Conservation (phyloP, 371 early-diverging fungal genomes). For the Synchytrium microbalum region DNA sequence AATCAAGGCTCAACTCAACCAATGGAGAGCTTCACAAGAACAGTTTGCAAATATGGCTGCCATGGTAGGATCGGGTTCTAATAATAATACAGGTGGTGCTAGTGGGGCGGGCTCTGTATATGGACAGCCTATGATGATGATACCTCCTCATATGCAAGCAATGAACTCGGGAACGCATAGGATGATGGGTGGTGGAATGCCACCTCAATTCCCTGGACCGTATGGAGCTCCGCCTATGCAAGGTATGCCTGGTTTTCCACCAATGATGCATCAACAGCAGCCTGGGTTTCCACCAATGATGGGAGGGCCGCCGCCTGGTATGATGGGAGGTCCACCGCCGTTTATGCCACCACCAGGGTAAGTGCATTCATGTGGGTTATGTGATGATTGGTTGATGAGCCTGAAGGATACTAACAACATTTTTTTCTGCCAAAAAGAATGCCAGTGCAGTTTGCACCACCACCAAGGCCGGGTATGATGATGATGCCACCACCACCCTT, state of each 20-base stretch:
- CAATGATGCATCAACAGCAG: too few species aligned
- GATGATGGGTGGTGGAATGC: constrained; percentile 4
- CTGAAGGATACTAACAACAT: neutral
- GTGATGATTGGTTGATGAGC: neutral
- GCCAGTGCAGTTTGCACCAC: too few species aligned
- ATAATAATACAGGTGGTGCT: constrained; percentile 6
- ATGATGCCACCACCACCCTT: neutral
- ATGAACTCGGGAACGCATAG: constrained; percentile 18
- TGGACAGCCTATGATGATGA: neutral
- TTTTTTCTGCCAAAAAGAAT: constrained; percentile 6
- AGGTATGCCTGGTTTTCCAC: constrained; percentile 8
- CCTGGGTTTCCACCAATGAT: constrained; percentile 7
- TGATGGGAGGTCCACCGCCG: neutral
- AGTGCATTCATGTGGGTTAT: neutral
- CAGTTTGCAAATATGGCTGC: constrained; percentile 21
- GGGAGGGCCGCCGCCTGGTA: constrained; percentile 6
- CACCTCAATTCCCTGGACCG: constrained; percentile 1
- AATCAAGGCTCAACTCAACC: constrained; percentile 24
- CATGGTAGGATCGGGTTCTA: constrained; percentile 1
- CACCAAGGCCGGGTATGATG: constrained; percentile 3
- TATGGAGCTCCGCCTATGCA: constrained; percentile 18
- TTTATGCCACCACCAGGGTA: neutral
- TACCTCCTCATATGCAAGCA: constrained; percentile 10
- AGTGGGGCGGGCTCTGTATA: constrained; percentile 5
- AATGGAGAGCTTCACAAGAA: constrained; percentile 25